Evolutionary conservation across 1,139 yeast species (phyloP).

Genomic region (Debaryomyces fabryi): DNA sequence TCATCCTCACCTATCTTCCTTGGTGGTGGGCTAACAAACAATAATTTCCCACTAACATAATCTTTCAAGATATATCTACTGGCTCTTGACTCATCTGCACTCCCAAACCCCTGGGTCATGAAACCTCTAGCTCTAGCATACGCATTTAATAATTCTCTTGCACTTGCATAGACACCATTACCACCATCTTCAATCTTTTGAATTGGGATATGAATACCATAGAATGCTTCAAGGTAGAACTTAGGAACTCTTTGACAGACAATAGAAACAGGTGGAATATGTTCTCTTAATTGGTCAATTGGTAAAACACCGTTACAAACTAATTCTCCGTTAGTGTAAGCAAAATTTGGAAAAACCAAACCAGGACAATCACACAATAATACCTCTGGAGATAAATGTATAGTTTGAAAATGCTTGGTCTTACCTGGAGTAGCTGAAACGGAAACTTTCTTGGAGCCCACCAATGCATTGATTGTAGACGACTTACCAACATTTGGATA

Average conservation of each 20-base stretch:
- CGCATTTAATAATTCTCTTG: conserved; percentile 85
- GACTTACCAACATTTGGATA: conserved; percentile 97
- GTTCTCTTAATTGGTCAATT: conserved; percentile 93
- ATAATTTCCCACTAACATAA: conserved; percentile 87
- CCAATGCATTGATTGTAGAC: conserved; percentile 91
- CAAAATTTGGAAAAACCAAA: conserved; percentile 96
- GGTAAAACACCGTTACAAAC: conserved; percentile 98
- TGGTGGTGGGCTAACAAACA: conserved; percentile 90
- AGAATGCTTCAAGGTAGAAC: conserved; percentile 83
- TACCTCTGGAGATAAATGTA: conserved; percentile 78
- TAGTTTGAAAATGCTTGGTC: conserved; percentile 98
- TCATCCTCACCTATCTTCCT: conserved; percentile 41
- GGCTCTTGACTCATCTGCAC: conserved; percentile 96
- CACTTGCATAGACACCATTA: conserved; percentile 74
- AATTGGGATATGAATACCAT: conserved; percentile 87
- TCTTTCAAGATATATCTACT: conserved; percentile 92
- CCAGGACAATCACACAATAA: conserved; percentile 99
- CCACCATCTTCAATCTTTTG: conserved; percentile 86
- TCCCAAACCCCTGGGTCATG: conserved; percentile 96
- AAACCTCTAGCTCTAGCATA: conserved; percentile 97
- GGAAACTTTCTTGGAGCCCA: conserved; percentile 94
- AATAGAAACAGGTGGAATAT: conserved; percentile 85
- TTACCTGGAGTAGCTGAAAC: conserved; percentile 99
- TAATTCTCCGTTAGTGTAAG: conserved; percentile 93
- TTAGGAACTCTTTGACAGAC: conserved; percentile 91